Evolutionary conservation across 805 yeast genomes (phyloP).

Genomic region (Saccharomycopsis oosterbeekiorum): DNA sequence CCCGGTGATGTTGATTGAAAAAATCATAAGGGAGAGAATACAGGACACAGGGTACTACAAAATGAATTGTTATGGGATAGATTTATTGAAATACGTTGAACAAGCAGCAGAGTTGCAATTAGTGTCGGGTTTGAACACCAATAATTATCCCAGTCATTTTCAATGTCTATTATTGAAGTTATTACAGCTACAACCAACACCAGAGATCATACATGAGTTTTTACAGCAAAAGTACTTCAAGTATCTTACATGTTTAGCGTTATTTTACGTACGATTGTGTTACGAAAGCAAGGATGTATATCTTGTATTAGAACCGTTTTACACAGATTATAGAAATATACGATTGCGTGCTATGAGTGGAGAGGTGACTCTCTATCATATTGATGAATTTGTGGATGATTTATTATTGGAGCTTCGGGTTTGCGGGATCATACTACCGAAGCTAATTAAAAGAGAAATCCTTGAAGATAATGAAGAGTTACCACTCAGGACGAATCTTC

Average conservation of each 20-base stretch:
- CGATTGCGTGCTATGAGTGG: conserved; percentile 29
- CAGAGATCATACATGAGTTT: conserved; percentile 44
- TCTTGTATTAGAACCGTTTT: conserved; percentile 41
- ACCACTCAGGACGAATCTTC: conserved; percentile 22
- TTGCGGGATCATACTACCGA: conserved; percentile 65
- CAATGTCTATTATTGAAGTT: conserved; percentile 69
- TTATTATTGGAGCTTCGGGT: conserved; percentile 49
- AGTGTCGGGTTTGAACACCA: conserved; percentile 50
- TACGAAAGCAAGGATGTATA: conserved; percentile 38
- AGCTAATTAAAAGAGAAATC: conserved; percentile 30
- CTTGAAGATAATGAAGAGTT: conserved; percentile 16
- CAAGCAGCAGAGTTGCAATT: conserved; percentile 33
- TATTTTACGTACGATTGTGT: conserved; percentile 48
- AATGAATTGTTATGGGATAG: conserved; percentile 40
- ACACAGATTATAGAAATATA: conserved; percentile 62
- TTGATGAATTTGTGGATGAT: conserved; percentile 70
- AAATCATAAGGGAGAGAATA: conserved; percentile 47
- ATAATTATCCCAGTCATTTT: conserved; percentile 55
- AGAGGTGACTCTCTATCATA: conserved; percentile 35
- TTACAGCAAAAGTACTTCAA: conserved; percentile 62
- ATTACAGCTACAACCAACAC: conserved; percentile 63
- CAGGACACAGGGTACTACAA: conserved; percentile 52
- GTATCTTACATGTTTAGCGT: conserved; percentile 59
- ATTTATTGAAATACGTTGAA: conserved; percentile 29
- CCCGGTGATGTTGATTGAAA: conserved; percentile 44